phyloP scores from a whole-genome alignment of 2,329 filamentous ascomycete species.

The Aspergillus latus region DNA sequence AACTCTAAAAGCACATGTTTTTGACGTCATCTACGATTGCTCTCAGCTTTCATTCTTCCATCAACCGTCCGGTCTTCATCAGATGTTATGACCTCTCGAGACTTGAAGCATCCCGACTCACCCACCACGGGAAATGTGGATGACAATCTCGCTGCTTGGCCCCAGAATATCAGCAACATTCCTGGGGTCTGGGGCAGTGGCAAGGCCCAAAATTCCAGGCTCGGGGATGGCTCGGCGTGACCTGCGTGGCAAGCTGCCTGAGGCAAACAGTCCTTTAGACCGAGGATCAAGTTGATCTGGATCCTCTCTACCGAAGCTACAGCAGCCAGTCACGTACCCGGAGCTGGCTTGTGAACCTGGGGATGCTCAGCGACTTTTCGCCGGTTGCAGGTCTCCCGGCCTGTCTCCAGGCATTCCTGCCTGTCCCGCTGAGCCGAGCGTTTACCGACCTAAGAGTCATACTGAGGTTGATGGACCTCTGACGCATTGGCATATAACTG shows the following conservation, averaged over 20 bases:
- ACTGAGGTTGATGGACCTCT: slow-evolving; percentile 15
- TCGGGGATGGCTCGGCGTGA: neutral
- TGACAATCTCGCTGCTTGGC: neutral
- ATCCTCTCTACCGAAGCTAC: slow-evolving; percentile 40
- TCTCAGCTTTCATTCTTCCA: neutral
- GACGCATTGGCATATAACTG: slow-evolving; percentile 22
- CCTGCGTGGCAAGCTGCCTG: slow-evolving; percentile 13
- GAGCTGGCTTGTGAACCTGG: slow-evolving; percentile 30
- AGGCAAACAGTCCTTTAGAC: slow-evolving; percentile 34
- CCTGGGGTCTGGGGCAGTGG: neutral
- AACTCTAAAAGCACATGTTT: slow-evolving; percentile 12
- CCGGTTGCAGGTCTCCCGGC: slow-evolving; percentile 25
- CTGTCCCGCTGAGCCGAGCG: slow-evolving; percentile 41
- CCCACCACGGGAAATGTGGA: neutral
- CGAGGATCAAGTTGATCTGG: slow-evolving; percentile 38
- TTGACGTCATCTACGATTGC: slow-evolving; percentile 16
- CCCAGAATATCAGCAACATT: neutral
- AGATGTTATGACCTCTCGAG: neutral
- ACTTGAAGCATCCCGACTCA: neutral
- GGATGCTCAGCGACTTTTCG: slow-evolving; percentile 9
- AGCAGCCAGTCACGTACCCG: slow-evolving; percentile 28
- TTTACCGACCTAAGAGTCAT: slow-evolving; percentile 35
- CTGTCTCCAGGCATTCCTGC: slow-evolving; percentile 18
- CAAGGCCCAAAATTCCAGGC: neutral
- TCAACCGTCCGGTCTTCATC: neutral